Evolutionary conservation across 495 filamentous ascomycete genomes (phyloP).

Genomic region (Clohesyomyces aquaticus): DNA sequence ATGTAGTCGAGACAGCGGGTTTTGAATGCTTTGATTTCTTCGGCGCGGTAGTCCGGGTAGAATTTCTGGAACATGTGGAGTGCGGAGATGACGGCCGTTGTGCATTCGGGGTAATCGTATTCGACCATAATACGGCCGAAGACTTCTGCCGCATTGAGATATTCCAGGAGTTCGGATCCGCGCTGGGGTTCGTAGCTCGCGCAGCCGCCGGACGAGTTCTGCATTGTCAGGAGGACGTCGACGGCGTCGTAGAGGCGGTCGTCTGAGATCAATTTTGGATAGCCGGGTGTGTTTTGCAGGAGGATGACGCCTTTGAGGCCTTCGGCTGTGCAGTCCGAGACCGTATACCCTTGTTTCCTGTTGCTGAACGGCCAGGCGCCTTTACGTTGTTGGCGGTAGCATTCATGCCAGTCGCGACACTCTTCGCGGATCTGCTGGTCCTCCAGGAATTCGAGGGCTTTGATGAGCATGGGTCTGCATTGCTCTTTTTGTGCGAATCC

Average conservation of each 20-base stretch:
- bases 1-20: conserved; percentile 76
- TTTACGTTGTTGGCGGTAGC: conserved; percentile 90
- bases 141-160: conserved; percentile 92
- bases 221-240: conserved; percentile 89
- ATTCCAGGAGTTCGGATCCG: conserved; percentile 75
- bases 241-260: conserved; percentile 81
- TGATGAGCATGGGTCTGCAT: conserved; percentile 81
- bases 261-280: conserved; percentile 72
- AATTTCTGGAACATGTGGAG: conserved; percentile 78
- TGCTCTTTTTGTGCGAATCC: conserved; percentile 76
- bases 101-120: conserved; percentile 97
- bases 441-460: conserved; percentile 84
- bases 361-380: conserved; percentile 97
- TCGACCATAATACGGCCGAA: conserved; percentile 98
- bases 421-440: conserved; percentile 89
- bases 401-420: conserved; percentile 72
- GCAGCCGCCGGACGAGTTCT: conserved; percentile 86
- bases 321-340: conserved; percentile 92
- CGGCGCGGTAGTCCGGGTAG: conserved; percentile 75
- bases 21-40: conserved; percentile 75
- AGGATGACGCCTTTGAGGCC: conserved; percentile 84
- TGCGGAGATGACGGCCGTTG: conserved; percentile 90
- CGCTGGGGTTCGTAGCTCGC: conserved; percentile 86
- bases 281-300: conserved; percentile 76
- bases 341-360: conserved; percentile 88